Evolutionary conservation across 106 monocot genomes (phyloP).

Genomic region (Apostasia ramifera): DNA sequence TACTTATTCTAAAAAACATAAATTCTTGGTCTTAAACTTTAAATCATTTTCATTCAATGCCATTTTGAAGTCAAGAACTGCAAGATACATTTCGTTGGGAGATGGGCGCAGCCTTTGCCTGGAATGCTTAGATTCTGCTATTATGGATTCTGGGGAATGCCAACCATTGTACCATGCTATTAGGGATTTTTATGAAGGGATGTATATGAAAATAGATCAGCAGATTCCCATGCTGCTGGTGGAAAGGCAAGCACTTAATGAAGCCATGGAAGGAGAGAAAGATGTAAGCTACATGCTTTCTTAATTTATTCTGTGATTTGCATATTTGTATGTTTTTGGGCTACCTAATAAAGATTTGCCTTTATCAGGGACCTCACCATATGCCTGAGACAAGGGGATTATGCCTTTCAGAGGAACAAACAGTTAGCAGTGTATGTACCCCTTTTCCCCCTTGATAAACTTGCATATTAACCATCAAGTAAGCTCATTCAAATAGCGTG

Average conservation of each 20-base stretch:
- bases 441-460: neutral
- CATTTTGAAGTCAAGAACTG: conserved; percentile 52
- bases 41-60: neutral
- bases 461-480: too few species aligned
- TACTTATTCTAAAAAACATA: too few species aligned
- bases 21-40: neutral
- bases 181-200: conserved; percentile 94
- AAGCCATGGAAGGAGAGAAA: conserved; percentile 99
- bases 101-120: conserved; percentile 86
- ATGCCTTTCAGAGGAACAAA: conserved; percentile 91
- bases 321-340: neutral
- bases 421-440: conserved; percentile 80
- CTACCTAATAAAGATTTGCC: too few species aligned
- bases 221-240: conserved; percentile 99
- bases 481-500: too few species aligned
- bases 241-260: conserved; percentile 95
- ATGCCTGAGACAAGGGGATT: conserved; percentile 96
- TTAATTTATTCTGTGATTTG: neutral
- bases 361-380: conserved; percentile 64
- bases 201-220: conserved; percentile 95
- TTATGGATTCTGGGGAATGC: conserved; percentile 97
- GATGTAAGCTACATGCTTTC: conserved; percentile 38
- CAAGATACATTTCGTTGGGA: conserved; percentile 73
- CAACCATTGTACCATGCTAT: conserved; percentile 92
- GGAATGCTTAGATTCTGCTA: conserved; percentile 85